phyloP scores from a whole-genome alignment of 345 rosid species.

The Laguncularia racemosa region DNA sequence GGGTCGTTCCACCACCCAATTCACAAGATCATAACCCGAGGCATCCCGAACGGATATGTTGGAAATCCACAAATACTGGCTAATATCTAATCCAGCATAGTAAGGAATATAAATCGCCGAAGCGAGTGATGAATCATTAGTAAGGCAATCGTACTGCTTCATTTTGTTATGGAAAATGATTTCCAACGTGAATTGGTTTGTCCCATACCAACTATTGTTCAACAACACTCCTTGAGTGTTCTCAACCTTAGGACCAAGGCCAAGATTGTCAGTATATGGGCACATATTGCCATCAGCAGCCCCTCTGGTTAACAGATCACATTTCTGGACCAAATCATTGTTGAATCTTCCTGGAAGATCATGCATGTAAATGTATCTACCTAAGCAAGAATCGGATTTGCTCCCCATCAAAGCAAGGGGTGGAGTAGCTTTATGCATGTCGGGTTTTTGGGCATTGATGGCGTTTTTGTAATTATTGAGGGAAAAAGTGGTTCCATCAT shows the following conservation, averaged over 20 bases:
- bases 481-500: background rate
- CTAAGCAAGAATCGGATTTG: slow-evolving; percentile 37
- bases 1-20: slow-evolving; percentile 34
- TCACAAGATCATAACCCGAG: slow-evolving; percentile 31
- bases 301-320: slow-evolving; percentile 39
- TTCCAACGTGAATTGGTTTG: slow-evolving; percentile 65
- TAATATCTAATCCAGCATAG: slow-evolving; percentile 62
- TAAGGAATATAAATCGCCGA: slow-evolving; percentile 58
- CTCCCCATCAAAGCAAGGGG: background rate
- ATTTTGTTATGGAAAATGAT: slow-evolving; percentile 55
- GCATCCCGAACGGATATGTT: slow-evolving; percentile 41
- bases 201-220: slow-evolving; percentile 39
- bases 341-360: slow-evolving; percentile 54
- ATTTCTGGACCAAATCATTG: slow-evolving; percentile 34
- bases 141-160: slow-evolving; percentile 51
- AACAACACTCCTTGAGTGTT: slow-evolving; percentile 29
- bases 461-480: slow-evolving; percentile 6
- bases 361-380: slow-evolving; percentile 50
- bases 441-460: background rate
- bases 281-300: slow-evolving; percentile 53
- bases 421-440: background rate
- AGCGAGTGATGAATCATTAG: slow-evolving; percentile 45
- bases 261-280: slow-evolving; percentile 42
- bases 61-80: slow-evolving; percentile 47
- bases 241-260: slow-evolving; percentile 43